These are phyloP conservation scores for Phialocephala sp. DNA, from an alignment of 2,329 filamentous ascomycete species.

Conservation along the genomic window DNA sequence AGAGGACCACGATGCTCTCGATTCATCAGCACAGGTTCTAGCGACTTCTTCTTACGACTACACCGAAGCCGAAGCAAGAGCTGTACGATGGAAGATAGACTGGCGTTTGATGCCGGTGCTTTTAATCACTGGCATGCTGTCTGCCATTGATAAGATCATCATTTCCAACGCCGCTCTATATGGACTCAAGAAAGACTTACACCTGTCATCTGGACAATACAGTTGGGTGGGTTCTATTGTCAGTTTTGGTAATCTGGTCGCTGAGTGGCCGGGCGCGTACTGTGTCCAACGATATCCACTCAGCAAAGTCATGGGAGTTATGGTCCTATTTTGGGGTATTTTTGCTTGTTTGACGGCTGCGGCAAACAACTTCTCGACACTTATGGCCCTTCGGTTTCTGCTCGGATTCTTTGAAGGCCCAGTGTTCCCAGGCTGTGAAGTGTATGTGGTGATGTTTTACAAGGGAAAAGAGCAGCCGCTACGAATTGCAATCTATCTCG, in stretches of 20 bases:
- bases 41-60: too few species aligned
- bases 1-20: too few species aligned
- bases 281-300: neutral
- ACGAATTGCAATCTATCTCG: neutral
- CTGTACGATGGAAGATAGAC: neutral
- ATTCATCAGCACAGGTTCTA: too few species aligned
- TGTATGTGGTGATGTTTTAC: neutral
- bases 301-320: neutral
- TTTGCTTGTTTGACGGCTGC: neutral
- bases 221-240: constrained; percentile 60
- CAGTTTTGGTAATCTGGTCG: constrained; percentile 49
- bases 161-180: constrained; percentile 59
- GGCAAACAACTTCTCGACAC: neutral
- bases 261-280: too few species aligned
- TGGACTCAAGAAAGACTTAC: constrained; percentile 57
- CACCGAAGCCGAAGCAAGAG: constrained; percentile 10
- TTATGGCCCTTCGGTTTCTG: neutral
- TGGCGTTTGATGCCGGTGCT: neutral
- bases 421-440: neutral
- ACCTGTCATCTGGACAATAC: constrained; percentile 56
- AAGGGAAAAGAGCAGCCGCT: neutral
- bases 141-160: constrained; percentile 14
- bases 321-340: neutral
- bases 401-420: neutral
- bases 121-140: neutral